These are phyloP conservation scores for Saccharomycopsis selenospora DNA, from an alignment of 805 yeast genomes.

Conservation along the genomic window DNA sequence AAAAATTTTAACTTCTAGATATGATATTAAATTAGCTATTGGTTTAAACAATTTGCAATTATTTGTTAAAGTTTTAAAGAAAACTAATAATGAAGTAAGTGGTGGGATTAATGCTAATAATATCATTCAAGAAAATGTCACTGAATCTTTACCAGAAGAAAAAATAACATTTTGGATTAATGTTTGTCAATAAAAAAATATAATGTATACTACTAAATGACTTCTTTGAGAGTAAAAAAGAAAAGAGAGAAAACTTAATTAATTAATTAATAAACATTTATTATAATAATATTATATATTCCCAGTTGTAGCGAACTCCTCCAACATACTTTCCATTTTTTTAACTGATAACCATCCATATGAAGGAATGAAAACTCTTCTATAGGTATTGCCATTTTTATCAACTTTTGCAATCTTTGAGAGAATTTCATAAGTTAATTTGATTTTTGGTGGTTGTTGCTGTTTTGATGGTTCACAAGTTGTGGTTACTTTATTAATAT, in stretches of 20 bases:
- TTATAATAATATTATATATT: too few species aligned
- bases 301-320: not conserved
- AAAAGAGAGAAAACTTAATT: too few species aligned
- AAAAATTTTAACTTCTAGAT: slow-evolving; percentile 29
- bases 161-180: slow-evolving; percentile 35
- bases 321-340: slow-evolving; percentile 17
- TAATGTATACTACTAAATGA: too few species aligned
- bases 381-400: slow-evolving; percentile 34
- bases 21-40: slow-evolving; percentile 39
- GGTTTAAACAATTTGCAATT: slow-evolving; percentile 38
- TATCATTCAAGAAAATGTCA: slow-evolving; percentile 22
- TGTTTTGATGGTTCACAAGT: too few species aligned
- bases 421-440: slow-evolving; percentile 7
- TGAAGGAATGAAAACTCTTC: slow-evolving; percentile 41
- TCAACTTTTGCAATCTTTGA: slow-evolving; percentile 25
- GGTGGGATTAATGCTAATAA: slow-evolving; percentile 29
- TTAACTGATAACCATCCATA: slow-evolving; percentile 44
- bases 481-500: not conserved
- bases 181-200: slow-evolving; percentile 24
- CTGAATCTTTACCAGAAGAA: slow-evolving; percentile 28
- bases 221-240: too few species aligned
- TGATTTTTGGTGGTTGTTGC: not conserved
- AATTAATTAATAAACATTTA: too few species aligned
- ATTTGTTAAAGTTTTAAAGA: slow-evolving; percentile 9
- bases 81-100: slow-evolving; percentile 28